Conservation (phyloP, 306 rosid species). For the Rosa rugosa region DNA sequence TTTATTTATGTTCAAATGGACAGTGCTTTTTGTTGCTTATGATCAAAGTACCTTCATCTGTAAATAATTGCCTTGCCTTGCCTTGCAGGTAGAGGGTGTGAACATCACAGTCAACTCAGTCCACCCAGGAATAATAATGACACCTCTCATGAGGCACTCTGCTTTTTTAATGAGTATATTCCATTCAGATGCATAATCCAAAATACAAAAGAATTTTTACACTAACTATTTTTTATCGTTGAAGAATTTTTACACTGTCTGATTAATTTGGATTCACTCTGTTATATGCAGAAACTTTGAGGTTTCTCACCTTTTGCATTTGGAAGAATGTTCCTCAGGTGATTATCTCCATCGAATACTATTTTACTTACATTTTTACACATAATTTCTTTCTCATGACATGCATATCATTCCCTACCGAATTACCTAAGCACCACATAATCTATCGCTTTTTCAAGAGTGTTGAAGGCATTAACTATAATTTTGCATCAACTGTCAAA, state of each 20-base stretch:
- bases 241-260: not conserved
- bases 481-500: not conserved
- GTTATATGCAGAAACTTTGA: conserved; percentile 47
- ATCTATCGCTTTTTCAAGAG: not conserved
- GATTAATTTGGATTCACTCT: not conserved
- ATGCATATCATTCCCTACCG: too few species aligned
- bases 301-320: conserved; percentile 54
- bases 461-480: not conserved
- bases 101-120: conserved; percentile 78
- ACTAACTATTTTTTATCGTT: too few species aligned
- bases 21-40: not conserved
- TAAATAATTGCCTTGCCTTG: not conserved
- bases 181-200: not conserved
- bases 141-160: conserved; percentile 94
- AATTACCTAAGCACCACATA: not conserved
- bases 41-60: not conserved
- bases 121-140: conserved; percentile 91
- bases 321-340: conserved; percentile 97
- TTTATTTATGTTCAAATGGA: not conserved
- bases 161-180: conserved; percentile 64
- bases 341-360: not conserved
- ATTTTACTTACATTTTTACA: not conserved
- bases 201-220: not conserved
- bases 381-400: not conserved
- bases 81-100: conserved; percentile 70